These are phyloP conservation scores for Fusarium globosum DNA, from an alignment of 2,329 filamentous ascomycete genomes.

Conservation along the genomic window DNA sequence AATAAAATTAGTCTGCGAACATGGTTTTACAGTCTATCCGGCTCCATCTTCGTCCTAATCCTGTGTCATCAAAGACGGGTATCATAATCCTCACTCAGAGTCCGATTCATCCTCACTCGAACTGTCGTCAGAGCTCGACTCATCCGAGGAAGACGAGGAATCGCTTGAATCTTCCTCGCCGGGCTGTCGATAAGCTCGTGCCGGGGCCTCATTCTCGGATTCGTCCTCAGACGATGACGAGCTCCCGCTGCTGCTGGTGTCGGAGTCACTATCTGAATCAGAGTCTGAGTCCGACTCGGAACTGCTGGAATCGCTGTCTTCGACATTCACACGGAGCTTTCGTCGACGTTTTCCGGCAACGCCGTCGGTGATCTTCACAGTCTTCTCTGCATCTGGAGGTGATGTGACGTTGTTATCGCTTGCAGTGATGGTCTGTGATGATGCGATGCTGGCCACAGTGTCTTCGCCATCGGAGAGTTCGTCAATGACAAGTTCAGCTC, in stretches of 20 bases:
- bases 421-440: slow-evolving; percentile 45
- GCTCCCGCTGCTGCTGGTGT: slow-evolving; percentile 52
- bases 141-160: slow-evolving; percentile 51
- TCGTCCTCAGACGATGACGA: slow-evolving; percentile 50
- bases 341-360: slow-evolving; percentile 59
- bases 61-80: slow-evolving; percentile 10
- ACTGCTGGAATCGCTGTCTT: slow-evolving; percentile 55
- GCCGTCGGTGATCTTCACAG: slow-evolving; percentile 58
- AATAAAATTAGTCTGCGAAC: slow-evolving; percentile 31
- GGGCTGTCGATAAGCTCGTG: slow-evolving; percentile 46
- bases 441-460: slow-evolving; percentile 49
- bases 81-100: slow-evolving; percentile 36
- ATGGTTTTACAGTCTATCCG: slow-evolving; percentile 42
- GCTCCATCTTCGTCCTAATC: slow-evolving; percentile 16
- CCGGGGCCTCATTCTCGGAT: slow-evolving; percentile 41
- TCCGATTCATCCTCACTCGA: slow-evolving; percentile 40
- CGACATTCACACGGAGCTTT: slow-evolving; percentile 62
- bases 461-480: slow-evolving; percentile 64
- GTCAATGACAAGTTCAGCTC: slow-evolving; percentile 67
- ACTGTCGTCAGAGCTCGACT: slow-evolving; percentile 50
- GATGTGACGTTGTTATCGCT: slow-evolving; percentile 44
- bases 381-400: slow-evolving; percentile 51
- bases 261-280: slow-evolving; percentile 50
- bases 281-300: slow-evolving; percentile 50
- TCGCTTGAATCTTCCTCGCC: slow-evolving; percentile 39